These are phyloP conservation scores for Talaromyces borbonicus DNA, from an alignment of 495 filamentous ascomycete genomes.

Conservation along the genomic window DNA sequence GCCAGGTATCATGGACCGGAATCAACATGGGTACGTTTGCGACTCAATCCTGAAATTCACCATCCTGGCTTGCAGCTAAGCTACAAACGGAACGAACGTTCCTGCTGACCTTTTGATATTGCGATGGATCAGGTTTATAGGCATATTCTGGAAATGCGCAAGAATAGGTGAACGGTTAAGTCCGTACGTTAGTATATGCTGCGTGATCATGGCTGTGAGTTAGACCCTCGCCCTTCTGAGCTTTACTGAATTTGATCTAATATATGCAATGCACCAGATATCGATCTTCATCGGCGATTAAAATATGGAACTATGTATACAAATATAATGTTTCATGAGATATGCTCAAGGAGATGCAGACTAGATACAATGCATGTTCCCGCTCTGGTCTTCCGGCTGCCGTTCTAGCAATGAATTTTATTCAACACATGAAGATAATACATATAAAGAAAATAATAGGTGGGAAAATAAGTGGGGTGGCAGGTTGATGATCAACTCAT, in stretches of 20 bases:
- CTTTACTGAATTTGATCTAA: background rate
- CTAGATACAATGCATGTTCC: too few relatives aligned
- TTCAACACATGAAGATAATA: too few relatives aligned
- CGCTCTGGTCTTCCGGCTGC: too few relatives aligned
- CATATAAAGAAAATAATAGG: too few relatives aligned
- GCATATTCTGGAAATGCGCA: slow-evolving; percentile 79
- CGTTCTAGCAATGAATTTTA: too few relatives aligned
- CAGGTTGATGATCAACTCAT: too few relatives aligned
- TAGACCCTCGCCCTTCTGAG: background rate
- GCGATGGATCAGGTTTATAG: background rate
- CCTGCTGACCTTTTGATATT: too few relatives aligned
- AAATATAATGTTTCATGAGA: slow-evolving; percentile 2
- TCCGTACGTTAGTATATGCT: slow-evolving; percentile 93
- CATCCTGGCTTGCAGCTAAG: too few relatives aligned
- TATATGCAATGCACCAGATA: slow-evolving; percentile 13
- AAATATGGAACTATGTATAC: background rate
- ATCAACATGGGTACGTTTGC: slow-evolving; percentile 80
- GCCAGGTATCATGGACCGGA: slow-evolving; percentile 85
- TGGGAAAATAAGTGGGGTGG: too few relatives aligned
- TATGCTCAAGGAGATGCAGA: too few relatives aligned
- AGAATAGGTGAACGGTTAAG: slow-evolving; percentile 87
- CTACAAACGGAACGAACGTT: too few relatives aligned
- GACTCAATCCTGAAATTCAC: too few relatives aligned
- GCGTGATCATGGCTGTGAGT: slow-evolving; percentile 88
- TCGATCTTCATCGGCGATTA: slow-evolving; percentile 35